Conservation (phyloP, 2,329 filamentous ascomycete genomes). For the Madurella mycetomatis region DNA sequence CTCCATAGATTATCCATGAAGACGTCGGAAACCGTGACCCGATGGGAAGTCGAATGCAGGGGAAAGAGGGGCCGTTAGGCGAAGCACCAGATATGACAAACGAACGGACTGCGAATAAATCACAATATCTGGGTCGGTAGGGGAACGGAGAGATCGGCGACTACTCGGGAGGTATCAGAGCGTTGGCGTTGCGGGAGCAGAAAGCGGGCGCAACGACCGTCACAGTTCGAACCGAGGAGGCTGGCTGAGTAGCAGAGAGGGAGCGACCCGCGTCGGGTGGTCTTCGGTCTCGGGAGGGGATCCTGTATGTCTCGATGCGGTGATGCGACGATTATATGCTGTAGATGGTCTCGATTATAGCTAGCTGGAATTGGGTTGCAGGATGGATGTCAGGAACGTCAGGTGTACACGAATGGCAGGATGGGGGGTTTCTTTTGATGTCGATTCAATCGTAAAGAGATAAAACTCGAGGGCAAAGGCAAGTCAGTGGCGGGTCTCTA, state of each 20-base stretch:
- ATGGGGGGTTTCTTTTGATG: slow-evolving; percentile 14
- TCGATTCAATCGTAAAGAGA: slow-evolving; percentile 25
- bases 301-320: slow-evolving; percentile 10
- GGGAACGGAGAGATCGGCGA: not conserved
- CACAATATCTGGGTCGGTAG: slow-evolving; percentile 5
- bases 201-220: not conserved
- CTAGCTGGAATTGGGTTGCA: slow-evolving; percentile 8
- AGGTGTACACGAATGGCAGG: slow-evolving; percentile 16
- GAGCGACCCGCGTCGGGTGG: slow-evolving; percentile 17
- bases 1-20: slow-evolving; percentile 69
- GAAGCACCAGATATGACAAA: slow-evolving; percentile 13
- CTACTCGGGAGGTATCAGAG: not conserved
- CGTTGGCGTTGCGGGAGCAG: slow-evolving; percentile 4
- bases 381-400: not conserved
- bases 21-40: slow-evolving; percentile 28
- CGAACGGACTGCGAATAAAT: slow-evolving; percentile 8
- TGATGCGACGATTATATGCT: slow-evolving; percentile 8
- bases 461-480: slow-evolving; percentile 25
- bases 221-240: not conserved
- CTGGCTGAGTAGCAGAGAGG: not conserved
- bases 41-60: slow-evolving; percentile 14
- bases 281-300: slow-evolving; percentile 1
- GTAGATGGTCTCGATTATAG: slow-evolving; percentile 2
- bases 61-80: slow-evolving; percentile 7
- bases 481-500: slow-evolving; percentile 24